Evolutionary conservation across 495 filamentous ascomycete species (phyloP).

Genomic region (Hypoxylon subgilvum): DNA sequence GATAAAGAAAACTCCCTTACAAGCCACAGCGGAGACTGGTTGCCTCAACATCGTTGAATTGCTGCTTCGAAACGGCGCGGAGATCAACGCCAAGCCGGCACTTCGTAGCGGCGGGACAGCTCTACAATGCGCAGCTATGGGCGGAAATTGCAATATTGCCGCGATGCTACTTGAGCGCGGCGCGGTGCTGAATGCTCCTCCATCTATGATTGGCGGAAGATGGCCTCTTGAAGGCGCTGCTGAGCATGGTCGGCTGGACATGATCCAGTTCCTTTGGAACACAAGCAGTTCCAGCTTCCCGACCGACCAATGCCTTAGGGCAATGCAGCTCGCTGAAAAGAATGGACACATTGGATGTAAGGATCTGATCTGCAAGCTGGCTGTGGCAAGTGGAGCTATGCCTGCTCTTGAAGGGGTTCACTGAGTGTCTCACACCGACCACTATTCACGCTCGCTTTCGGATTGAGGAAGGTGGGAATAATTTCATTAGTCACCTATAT

Average conservation of each 20-base stretch:
- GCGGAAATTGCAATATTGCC: constrained; percentile 34
- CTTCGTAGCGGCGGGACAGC: constrained; percentile 27
- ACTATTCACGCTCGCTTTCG: too few relatives aligned
- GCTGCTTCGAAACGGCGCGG: constrained; percentile 16
- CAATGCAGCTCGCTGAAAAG: constrained; percentile 20
- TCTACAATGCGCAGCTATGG: constrained; percentile 28
- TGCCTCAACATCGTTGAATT: constrained; percentile 30
- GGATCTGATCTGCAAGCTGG: constrained; percentile 18
- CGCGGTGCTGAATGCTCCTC: constrained; percentile 18
- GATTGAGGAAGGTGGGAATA: neutral
- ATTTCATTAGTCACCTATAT: too few relatives aligned
- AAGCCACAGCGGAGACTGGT: constrained; percentile 39
- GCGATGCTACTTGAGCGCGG: constrained; percentile 30
- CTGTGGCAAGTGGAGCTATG: constrained; percentile 11
- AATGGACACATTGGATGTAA: constrained; percentile 15
- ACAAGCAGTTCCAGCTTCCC: constrained; percentile 16
- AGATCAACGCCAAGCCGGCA: constrained; percentile 31
- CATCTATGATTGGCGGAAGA: constrained; percentile 38
- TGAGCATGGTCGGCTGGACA: constrained; percentile 53
- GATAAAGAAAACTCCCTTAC: constrained; percentile 35
- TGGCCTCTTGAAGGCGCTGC: constrained; percentile 54
- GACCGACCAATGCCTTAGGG: constrained; percentile 18
- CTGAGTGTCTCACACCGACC: neutral
- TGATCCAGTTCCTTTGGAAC: constrained; percentile 52
- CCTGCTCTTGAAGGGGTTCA: constrained; percentile 4